Conservation (phyloP, 1,284 basidiomycete species). For the Trametes sp. region DNA sequence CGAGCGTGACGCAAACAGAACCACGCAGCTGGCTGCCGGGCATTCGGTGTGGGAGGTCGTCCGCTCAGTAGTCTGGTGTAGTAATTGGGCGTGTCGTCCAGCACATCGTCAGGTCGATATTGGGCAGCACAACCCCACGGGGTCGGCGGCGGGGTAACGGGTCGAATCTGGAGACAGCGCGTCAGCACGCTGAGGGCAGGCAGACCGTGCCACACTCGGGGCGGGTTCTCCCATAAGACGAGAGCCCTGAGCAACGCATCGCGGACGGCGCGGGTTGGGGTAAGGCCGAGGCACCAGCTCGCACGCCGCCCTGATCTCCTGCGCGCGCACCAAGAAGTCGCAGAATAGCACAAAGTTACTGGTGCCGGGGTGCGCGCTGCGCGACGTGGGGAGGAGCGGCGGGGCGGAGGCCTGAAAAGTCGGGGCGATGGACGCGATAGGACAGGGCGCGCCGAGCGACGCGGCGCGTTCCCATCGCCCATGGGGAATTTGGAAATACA, state of each 20-base stretch:
- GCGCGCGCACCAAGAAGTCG: not conserved
- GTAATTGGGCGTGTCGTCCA: too few species aligned
- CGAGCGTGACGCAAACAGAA: too few species aligned
- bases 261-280: too few species aligned
- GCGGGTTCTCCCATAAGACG: too few species aligned
- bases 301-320: not conserved
- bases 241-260: too few species aligned
- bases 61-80: too few species aligned
- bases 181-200: too few species aligned
- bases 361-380: not conserved
- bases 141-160: not conserved
- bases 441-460: not conserved
- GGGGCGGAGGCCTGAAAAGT: not conserved
- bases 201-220: too few species aligned
- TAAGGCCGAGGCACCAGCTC: not conserved
- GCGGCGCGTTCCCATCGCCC: not conserved
- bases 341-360: not conserved
- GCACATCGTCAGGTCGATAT: too few species aligned
- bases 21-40: too few species aligned
- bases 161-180: too few species aligned
- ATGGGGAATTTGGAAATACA: conserved; percentile 1
- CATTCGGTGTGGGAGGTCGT: too few species aligned
- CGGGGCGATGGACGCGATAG: conserved; percentile 22
- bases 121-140: not conserved
- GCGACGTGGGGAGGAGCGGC: not conserved